Base-by-base conservation (phyloP, 768 basidiomycete genomes). In the Pulveroboletus frians region DNA sequence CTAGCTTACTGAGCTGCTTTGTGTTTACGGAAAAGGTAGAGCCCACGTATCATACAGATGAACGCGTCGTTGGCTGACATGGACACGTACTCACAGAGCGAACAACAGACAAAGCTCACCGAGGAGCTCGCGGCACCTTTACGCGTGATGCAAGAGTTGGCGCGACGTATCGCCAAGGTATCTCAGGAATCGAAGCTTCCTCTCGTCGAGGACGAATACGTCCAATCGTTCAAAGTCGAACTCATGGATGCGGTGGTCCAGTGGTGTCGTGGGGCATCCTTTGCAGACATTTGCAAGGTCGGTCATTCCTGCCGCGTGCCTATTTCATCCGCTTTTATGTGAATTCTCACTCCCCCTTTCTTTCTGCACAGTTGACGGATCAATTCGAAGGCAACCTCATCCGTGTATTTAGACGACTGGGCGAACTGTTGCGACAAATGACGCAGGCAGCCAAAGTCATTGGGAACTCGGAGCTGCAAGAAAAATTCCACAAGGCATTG, bases 211-310 rank as follows among this genome's bases (percentile, higher is more conserved):
- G 88, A 96, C 50, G 92, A 95, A 54, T 99, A 99, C 66, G 91
- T 99, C 2, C 77, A 84, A 46, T 92, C 88, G 10, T 99, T 99
- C 83, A 98, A 97, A 70, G 91, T 96, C 17, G 95, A 97, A 62
- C 81, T 99, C 43, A 99, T 98, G 93, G 96, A 98, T 55, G 91
- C 90, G 1, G 96, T 98, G 9, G 77, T 92, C 31, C 88, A 92
- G 53, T 99, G 96, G 96, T 98, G 95, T 72, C 83, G 91, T n/a
- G 96, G 96, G 4, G 90, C 93, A 14, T 91, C 90, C 23, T 99
- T 99, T 70, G 75, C 88, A 1, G 95, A 99, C 21, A 92, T 97
- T 48, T 92, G 90, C 79, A 96, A 96, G 81, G 94, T 89, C 35
- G 9, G 50, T 54, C n/a, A 8, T 1, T n/a, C 35, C 10, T 15